Evolutionary conservation across 345 rosid species (phyloP).

Genomic region (Aethionema arabicum): DNA sequence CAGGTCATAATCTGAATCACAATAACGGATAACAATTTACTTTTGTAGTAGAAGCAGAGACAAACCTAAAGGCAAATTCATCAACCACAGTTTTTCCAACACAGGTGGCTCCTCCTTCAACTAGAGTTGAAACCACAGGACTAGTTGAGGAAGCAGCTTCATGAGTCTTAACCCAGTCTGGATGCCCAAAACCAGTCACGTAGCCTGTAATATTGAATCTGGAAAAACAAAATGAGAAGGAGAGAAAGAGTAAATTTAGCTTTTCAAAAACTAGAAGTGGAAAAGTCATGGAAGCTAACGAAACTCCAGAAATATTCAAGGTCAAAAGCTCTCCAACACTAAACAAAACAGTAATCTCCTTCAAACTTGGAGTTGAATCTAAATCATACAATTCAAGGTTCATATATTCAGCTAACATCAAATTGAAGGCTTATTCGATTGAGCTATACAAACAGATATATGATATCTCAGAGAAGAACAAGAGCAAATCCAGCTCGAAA

Average conservation of each 20-base stretch:
- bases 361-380: background rate
- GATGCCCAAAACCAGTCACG: slow-evolving; percentile 93
- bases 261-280: background rate
- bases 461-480: slow-evolving; percentile 5
- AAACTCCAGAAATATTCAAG: slow-evolving; percentile 8
- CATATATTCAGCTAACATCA: no score
- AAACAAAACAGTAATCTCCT: background rate
- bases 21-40: background rate
- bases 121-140: slow-evolving; percentile 63
- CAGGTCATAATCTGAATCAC: background rate
- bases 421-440: no score
- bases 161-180: slow-evolving; percentile 85
- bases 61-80: slow-evolving; percentile 78
- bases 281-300: background rate
- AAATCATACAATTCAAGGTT: background rate
- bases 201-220: slow-evolving; percentile 86
- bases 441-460: background rate
- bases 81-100: slow-evolving; percentile 87
- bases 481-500: background rate
- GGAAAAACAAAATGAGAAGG: slow-evolving; percentile 29
- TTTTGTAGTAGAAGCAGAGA: slow-evolving; percentile 8
- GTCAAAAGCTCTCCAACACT: slow-evolving; percentile 9
- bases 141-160: slow-evolving; percentile 61
- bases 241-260: slow-evolving; percentile 9
- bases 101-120: slow-evolving; percentile 95